Conservation (phyloP, 352 stramenopile genomes). For the Lagenidium giganteum region DNA sequence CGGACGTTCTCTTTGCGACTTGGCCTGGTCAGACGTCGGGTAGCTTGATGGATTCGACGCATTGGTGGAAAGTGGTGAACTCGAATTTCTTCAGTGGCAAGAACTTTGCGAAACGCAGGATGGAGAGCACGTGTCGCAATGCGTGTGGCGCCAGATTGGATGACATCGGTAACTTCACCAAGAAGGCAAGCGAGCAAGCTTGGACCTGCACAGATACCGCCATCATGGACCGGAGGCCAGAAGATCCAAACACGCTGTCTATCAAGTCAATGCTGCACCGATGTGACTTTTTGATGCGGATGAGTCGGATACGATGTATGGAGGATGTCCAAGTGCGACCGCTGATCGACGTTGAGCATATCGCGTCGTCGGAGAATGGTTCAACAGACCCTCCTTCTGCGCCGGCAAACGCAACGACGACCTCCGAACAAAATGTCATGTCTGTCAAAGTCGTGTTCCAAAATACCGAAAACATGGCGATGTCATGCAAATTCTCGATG, state of each 20-base stretch:
- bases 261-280: conserved; percentile 57
- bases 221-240: conserved; percentile 38
- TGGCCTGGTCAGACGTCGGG: conserved; percentile 75
- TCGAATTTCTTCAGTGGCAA: conserved; percentile 65
- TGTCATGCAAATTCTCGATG: conserved; percentile 38
- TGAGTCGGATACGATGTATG: conserved; percentile 54
- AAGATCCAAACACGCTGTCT: conserved; percentile 25
- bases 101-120: conserved; percentile 55
- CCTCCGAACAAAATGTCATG: too few relatives aligned
- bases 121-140: conserved; percentile 64
- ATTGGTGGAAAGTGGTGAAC: conserved; percentile 75
- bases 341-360: conserved; percentile 36
- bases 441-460: too few relatives aligned
- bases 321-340: conserved; percentile 44
- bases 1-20: conserved; percentile 74
- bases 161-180: conserved; percentile 49
- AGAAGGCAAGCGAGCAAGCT: conserved; percentile 29
- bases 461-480: conserved; percentile 18
- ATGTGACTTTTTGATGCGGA: conserved; percentile 78
- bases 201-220: conserved; percentile 64
- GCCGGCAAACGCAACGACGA: too few relatives aligned
- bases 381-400: too few relatives aligned
- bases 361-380: conserved; percentile 1
- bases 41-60: conserved; percentile 63
- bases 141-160: conserved; percentile 65